Conservation (phyloP, 208 protist genomes). For the Acanthamoeba castellanii region DNA sequence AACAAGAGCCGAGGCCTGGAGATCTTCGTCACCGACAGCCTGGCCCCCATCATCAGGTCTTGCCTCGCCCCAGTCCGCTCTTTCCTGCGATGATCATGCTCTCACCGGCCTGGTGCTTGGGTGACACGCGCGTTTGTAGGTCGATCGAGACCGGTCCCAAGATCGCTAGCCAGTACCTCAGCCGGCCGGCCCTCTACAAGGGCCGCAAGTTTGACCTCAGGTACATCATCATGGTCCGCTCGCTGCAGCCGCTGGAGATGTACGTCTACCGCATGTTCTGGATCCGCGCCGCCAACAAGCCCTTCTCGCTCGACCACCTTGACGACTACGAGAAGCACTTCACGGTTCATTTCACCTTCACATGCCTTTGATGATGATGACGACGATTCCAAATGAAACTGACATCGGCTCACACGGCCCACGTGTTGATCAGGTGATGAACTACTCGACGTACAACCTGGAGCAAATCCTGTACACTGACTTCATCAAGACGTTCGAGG, state of each 20-base stretch:
- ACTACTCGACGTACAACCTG: constrained; percentile 77
- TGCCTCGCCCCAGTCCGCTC: background rate
- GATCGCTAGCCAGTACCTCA: constrained; percentile 80
- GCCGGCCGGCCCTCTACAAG: constrained; percentile 59
- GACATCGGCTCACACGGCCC: background rate
- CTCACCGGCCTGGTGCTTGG: no score
- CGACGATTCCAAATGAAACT: background rate
- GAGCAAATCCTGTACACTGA: constrained; percentile 75
- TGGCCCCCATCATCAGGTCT: constrained; percentile 70
- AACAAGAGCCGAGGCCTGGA: constrained; percentile 78
- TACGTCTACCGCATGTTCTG: constrained; percentile 83
- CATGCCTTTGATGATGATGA: background rate
- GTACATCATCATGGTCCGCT: constrained; percentile 80
- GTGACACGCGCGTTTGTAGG: background rate
- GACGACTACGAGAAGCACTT: constrained; percentile 85
- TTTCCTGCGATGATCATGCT: background rate
- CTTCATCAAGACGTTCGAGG: constrained; percentile 72
- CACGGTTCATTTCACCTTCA: constrained; percentile 41
- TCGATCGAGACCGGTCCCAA: constrained; percentile 79
- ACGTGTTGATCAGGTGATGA: constrained; percentile 69
- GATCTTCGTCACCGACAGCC: constrained; percentile 75
- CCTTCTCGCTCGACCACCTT: constrained; percentile 76
- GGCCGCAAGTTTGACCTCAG: constrained; percentile 81
- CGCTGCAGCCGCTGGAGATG: constrained; percentile 75
- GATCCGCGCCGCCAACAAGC: constrained; percentile 80